These are phyloP conservation scores for Cutaneotrichosporon sp. DNA, from an alignment of 1,284 basidiomycete species.

Conservation along the genomic window DNA sequence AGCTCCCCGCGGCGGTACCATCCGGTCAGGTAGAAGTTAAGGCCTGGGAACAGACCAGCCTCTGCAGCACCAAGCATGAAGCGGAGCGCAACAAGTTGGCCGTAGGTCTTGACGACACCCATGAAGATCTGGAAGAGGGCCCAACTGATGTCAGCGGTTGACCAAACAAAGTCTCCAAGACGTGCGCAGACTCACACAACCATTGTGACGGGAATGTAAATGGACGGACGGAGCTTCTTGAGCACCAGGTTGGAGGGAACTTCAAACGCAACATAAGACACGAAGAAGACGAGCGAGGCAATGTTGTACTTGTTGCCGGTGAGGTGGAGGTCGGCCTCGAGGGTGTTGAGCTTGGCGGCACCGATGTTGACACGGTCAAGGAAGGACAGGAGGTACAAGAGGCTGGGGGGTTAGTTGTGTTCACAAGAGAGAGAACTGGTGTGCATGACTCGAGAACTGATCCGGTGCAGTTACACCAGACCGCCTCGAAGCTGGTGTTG, in stretches of 20 bases:
- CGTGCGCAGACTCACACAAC: too few relatives aligned
- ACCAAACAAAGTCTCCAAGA: too few relatives aligned
- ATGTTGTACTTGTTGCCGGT: conserved; percentile 45
- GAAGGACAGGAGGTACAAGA: conserved; percentile 48
- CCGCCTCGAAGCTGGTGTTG: too few relatives aligned
- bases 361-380: conserved; percentile 53
- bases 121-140: conserved; percentile 46
- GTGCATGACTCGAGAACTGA: too few relatives aligned
- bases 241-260: conserved; percentile 50
- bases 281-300: conserved; percentile 44
- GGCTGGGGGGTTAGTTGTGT: conserved; percentile 13
- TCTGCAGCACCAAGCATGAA: conserved; percentile 48
- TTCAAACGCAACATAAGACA: conserved; percentile 47
- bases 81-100: conserved; percentile 46
- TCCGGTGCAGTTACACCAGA: too few relatives aligned
- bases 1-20: conserved; percentile 50
- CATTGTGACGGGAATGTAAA: conserved; percentile 47
- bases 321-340: conserved; percentile 46
- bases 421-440: too few relatives aligned
- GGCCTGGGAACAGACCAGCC: conserved; percentile 44
- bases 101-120: conserved; percentile 48
- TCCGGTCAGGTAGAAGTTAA: conserved; percentile 48
- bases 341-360: conserved; percentile 43
- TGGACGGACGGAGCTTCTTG: conserved; percentile 46
- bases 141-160: too few relatives aligned